Evolutionary conservation across 2,329 filamentous ascomycete species (phyloP), one percentile per base, ranked within the genome.

Genomic region (Paramyrothecium roridum): DNA sequence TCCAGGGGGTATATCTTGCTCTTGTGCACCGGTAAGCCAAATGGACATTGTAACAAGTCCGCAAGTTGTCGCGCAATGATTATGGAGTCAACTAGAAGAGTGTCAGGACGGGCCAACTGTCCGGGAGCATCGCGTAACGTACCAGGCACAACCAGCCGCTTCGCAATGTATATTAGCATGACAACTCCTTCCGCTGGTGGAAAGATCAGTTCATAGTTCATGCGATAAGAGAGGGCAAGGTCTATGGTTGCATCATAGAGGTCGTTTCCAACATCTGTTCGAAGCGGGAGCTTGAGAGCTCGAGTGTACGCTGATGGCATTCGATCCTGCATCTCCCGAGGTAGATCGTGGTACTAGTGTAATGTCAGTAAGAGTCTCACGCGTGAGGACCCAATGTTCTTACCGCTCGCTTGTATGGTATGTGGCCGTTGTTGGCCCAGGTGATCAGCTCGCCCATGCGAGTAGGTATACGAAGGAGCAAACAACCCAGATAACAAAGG

Each of bases 381-480:
- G 16, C 2, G 10, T 17, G 3, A 12, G 40, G 2, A 22, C 19
- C 11, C n/a, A 16, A 1, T 2, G 37, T 20, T 70, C 80, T 69
- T 70, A 86, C 85, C 20, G 88, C 88, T 61, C 84, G 79, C 48
- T 88, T 81, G 69, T 88, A 98, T 0, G 88, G 81, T 23, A 98
- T 79, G 54, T 88, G 82, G 49, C 87, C 86, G 55, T 76, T 76
- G 50, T 80, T 82, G 17, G 83, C 84, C 86, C 90, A 96, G 48
- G 77, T 75, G 53, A 80, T 80, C 13, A 98, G 71, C 60, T 96
- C 90, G 12, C 85, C 87, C 8, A 93, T 75, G 21, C 86, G 85
- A n/a, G 90, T 79, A 0, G 93, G 91, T 54, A 95, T 77, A 54
- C 88, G 85, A 62, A 96, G 77, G 23, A 96, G 76, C 48, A 95